Base-by-base conservation (phyloP, 371 early-diverging fungal species). In the Umbelopsis sp. region DNA sequence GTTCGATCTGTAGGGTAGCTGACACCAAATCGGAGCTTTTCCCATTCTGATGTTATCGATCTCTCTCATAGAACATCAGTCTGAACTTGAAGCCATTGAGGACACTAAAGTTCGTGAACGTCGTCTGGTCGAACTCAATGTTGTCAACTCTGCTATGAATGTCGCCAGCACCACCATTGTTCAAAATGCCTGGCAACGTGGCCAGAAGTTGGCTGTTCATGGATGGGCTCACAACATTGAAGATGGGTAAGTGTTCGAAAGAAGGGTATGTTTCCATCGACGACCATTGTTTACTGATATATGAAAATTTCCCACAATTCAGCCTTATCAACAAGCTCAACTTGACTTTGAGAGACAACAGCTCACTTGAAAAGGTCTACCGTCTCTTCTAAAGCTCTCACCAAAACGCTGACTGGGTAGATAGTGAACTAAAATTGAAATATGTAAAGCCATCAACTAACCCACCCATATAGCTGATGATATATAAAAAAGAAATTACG, bases 201-300 rank as follows among this genome's bases (percentile, higher is more conserved):
- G 92, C 9, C 93, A 94, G 77, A 72, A 81, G 37, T 77, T 97
- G 44, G 84, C 87, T 20, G 82, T 98, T 20, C 93, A 95, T 72
- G 96, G 94, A 8, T 92, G 94, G 93, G 89, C 90, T 48, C 93
- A 93, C 70, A 89, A 92, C 77, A 80, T 94, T 38, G 75, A 87
- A 65, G 87, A 84, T n/a, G 94, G 93, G 51, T 80, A 78, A 71
- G 69, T 67, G 12, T 41, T 3, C 1, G 41, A 12, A 41, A 41
- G 12, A 12, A 38, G 10, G 10, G 12, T 7, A 41, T 12, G 7
- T 48, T 18, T 48, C 48, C 18, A 48, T 20, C 44, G 57, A 25
- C 12, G 18, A 10, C 41, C 4, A 32, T 57, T 41, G 41, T 41
- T 41, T 4, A 41, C 41, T 41, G 29, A 29, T 41, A 7, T 41